These are phyloP conservation scores for Aotearoamyces nothofagi DNA, from an alignment of 2,329 filamentous ascomycete genomes.

Conservation along the genomic window DNA sequence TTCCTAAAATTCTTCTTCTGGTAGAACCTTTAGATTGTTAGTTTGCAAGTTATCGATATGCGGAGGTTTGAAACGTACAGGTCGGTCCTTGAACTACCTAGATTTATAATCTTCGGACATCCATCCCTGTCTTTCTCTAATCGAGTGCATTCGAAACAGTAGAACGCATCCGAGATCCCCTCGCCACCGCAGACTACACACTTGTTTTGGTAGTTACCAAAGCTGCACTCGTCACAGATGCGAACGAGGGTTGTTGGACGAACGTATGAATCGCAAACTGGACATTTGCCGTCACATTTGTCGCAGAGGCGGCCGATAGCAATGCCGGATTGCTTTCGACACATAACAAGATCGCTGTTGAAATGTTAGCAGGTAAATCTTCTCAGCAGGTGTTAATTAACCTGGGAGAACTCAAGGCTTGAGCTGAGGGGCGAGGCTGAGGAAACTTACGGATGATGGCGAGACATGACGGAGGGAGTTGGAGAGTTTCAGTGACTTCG, in stretches of 20 bases:
- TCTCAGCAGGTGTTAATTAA: constrained; percentile 3
- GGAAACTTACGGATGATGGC: constrained; percentile 84
- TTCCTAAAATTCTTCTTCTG: constrained; percentile 59
- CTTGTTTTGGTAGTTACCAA: constrained; percentile 99
- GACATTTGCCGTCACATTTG: constrained; percentile 99
- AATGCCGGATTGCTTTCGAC: constrained; percentile 95
- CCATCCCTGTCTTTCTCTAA: constrained; percentile 95
- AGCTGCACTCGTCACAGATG: constrained; percentile 98
- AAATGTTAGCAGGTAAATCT: constrained; percentile 7
- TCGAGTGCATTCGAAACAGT: constrained; percentile 97
- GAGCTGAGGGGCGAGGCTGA: no score
- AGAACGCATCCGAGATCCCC: constrained; percentile 95
- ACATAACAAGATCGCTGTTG: constrained; percentile 88
- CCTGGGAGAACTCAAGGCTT: constrained; percentile 1
- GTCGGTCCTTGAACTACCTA: constrained; percentile 91
- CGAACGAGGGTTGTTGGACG: constrained; percentile 92
- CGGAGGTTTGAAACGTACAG: no score
- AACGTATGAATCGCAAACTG: constrained; percentile 97
- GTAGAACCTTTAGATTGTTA: no score
- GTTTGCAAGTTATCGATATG: no score
- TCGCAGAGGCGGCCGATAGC: constrained; percentile 97
- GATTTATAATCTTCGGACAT: constrained; percentile 97
- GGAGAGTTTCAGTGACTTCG: neutral
- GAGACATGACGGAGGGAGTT: constrained; percentile 49
- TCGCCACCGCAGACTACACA: constrained; percentile 97